phyloP scores from a whole-genome alignment of 176 grass and related monocot genomes.

The Oropetium thomaeum region DNA sequence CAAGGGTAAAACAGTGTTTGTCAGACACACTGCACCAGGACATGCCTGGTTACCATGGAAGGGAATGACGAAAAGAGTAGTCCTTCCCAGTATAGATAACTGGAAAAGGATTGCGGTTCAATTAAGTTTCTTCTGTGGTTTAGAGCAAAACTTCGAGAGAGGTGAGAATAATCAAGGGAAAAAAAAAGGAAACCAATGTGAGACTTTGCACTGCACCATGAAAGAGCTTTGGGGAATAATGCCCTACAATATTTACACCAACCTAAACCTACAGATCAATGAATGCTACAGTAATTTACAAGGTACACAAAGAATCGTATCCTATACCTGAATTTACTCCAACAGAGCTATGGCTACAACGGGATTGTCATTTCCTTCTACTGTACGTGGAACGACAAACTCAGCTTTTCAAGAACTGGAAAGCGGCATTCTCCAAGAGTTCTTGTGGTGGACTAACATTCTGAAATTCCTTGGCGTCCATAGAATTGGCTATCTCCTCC shows the following conservation, averaged over 20 bases:
- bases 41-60: too few relatives aligned
- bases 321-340: too few relatives aligned
- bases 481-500: constrained; percentile 66
- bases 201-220: too few relatives aligned
- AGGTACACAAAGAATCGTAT: background rate
- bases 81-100: too few relatives aligned
- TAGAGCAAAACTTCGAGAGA: too few relatives aligned
- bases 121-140: too few relatives aligned
- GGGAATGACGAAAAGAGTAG: too few relatives aligned
- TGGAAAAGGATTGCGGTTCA: too few relatives aligned
- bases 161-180: too few relatives aligned
- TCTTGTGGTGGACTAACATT: constrained; percentile 62
- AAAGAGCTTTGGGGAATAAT: background rate
- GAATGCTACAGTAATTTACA: background rate
- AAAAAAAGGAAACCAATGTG: background rate
- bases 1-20: too few relatives aligned
- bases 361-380: too few relatives aligned
- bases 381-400: background rate
- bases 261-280: background rate
- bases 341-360: background rate
- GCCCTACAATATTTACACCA: background rate
- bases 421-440: constrained; percentile 51
- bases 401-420: constrained; percentile 74
- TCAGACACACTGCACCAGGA: too few relatives aligned
- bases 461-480: constrained; percentile 75